phyloP scores from a whole-genome alignment of 2,329 filamentous ascomycete genomes.

The Ambrosiella beaveri region DNA sequence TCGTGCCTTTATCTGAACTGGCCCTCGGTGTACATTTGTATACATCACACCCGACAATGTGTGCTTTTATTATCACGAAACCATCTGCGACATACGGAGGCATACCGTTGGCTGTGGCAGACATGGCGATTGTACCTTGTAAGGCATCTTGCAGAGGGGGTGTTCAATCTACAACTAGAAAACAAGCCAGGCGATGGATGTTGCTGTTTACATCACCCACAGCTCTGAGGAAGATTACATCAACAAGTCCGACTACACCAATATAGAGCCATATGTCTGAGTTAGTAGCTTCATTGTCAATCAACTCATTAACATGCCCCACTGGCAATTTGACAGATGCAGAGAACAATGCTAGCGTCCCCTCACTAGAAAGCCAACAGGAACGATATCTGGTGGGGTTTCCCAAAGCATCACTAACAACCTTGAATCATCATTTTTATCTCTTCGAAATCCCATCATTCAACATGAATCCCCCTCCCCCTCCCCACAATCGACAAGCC shows the following conservation, averaged over 20 bases:
- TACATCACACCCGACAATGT: neutral
- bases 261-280: no score
- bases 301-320: neutral
- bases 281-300: no score
- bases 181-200: neutral
- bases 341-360: neutral
- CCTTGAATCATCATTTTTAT: no score
- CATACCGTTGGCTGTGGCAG: neutral
- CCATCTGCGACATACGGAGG: neutral
- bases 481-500: no score
- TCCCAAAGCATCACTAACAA: no score
- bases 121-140: neutral
- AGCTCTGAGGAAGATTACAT: no score
- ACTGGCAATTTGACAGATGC: neutral
- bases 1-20: neutral
- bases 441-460: no score
- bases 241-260: no score
- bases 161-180: neutral
- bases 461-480: no score
- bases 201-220: neutral
- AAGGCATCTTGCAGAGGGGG: neutral
- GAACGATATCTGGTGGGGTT: neutral
- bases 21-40: neutral
- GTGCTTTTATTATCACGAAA: neutral
- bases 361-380: neutral